Base-by-base conservation (phyloP, 2,329 filamentous ascomycete genomes). In the Apiospora aurea region DNA sequence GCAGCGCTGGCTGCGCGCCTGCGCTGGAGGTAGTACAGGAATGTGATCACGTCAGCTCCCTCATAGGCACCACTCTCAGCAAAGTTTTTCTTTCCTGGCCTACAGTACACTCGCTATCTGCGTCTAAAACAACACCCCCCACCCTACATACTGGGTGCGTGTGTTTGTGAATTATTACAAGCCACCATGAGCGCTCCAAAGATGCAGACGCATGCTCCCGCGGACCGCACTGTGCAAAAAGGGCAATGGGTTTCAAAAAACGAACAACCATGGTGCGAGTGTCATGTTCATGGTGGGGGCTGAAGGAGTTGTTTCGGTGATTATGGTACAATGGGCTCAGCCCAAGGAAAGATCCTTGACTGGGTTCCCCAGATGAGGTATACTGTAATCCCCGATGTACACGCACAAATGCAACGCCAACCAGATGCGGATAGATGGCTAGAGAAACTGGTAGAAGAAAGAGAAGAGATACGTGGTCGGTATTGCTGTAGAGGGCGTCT, bases 41-140 rank as follows among this genome's bases (percentile, higher is more conserved):
- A n/a, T 64, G 34, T n/a, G 57, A 64, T 64, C 57, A 64, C 57
- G 57, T 41, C 57, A 64, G 57, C 57, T 13, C 29, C 41, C 57
- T 53, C 49, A 6, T 46, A 14, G 16, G 44, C 44, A 46, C 13
- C 3, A 10, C n/a, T 8, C 34, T 38, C 34, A 38, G n/a, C 24
- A 51, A 51, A 24, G n/a, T 51, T 26, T 24, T 24, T 26, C n/a
- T n/a, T 49, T 11, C 24, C 7, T 2, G 21, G n/a, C 49, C 24
- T 21, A 46, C 26, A 18, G 29, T 26, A 14, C 4, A 34, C 34
- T 64, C 57, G 57, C 29, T 29, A 64, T 14, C 53, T n/a, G 16
- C 53, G 18, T 34, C 26, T 29, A 10, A 38, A 38, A 38, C 34
- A 38, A n/a, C 38, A 3, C 5, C 53, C 53, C 29, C 29, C 29